These are phyloP conservation scores for Cladosporium colombiae DNA, from an alignment of 2,329 filamentous ascomycete genomes.

Conservation along the genomic window DNA sequence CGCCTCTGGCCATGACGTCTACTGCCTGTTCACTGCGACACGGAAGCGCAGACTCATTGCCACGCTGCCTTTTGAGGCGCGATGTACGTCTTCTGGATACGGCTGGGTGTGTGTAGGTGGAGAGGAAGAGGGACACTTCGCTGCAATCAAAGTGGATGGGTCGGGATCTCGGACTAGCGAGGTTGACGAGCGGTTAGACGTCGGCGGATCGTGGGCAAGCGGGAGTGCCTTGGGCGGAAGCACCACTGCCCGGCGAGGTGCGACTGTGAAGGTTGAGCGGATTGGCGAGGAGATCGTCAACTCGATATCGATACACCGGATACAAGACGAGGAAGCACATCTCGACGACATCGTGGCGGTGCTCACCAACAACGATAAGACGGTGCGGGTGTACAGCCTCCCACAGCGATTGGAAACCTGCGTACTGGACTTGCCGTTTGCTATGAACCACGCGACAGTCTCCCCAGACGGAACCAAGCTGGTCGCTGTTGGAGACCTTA, in stretches of 20 bases:
- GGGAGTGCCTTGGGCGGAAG: constrained; percentile 8
- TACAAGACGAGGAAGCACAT: constrained; percentile 53
- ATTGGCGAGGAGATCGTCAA: constrained; percentile 67
- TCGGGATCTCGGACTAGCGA: constrained; percentile 30
- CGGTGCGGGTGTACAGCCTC: constrained; percentile 80
- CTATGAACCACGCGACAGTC: constrained; percentile 91
- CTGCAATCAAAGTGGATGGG: constrained; percentile 66
- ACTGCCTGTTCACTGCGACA: constrained; percentile 62
- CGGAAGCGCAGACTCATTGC: constrained; percentile 73
- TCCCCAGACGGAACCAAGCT: constrained; percentile 83
- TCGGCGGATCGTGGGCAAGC: constrained; percentile 12
- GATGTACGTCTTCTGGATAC: constrained; percentile 81
- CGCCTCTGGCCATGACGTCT: constrained; percentile 68
- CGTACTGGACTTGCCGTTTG: constrained; percentile 73
- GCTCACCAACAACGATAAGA: constrained; percentile 88
- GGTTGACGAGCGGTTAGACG: constrained; percentile 12
- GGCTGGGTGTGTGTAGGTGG: constrained; percentile 92
- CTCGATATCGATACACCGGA: constrained; percentile 64
- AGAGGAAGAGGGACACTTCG: constrained; percentile 79
- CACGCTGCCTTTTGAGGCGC: constrained; percentile 67
- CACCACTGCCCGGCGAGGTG: constrained; percentile 53
- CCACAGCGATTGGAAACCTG: constrained; percentile 67
- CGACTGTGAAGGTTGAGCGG: constrained; percentile 57
- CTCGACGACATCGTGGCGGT: constrained; percentile 63
- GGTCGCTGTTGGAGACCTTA: constrained; percentile 83